Evolutionary conservation across 495 filamentous ascomycete species (phyloP).

Genomic region (Penicillium verhagenii): DNA sequence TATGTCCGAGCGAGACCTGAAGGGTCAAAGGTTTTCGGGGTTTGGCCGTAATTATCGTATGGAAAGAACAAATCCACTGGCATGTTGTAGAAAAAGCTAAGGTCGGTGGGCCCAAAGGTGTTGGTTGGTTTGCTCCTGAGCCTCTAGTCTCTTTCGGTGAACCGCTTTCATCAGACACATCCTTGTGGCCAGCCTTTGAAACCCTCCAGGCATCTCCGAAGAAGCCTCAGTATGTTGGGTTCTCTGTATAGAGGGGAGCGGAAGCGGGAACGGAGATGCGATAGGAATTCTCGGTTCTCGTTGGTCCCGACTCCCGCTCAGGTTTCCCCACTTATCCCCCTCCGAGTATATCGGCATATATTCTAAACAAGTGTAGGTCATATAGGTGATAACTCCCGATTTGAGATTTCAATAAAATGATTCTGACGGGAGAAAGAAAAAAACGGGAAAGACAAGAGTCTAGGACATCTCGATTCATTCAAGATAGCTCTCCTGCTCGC

Average conservation of each 20-base stretch:
- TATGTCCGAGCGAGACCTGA: no score
- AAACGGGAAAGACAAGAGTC: no score
- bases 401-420: no score
- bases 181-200: conserved; percentile 5
- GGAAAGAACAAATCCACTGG: conserved; percentile 17
- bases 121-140: conserved; percentile 1
- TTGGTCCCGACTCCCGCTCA: neutral
- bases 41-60: conserved; percentile 8
- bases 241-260: neutral
- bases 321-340: neutral
- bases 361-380: no score
- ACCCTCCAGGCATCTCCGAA: conserved; percentile 14
- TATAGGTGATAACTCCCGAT: no score
- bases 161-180: conserved; percentile 16
- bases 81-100: conserved; percentile 12
- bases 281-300: neutral
- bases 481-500: no score
- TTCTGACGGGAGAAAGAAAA: no score
- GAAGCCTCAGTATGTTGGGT: neutral
- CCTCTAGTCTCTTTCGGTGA: conserved; percentile 14
- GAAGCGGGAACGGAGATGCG: neutral
- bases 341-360: no score
- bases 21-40: neutral
- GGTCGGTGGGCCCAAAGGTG: neutral
- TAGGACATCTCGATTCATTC: no score